Evolutionary conservation across 345 rosid species (phyloP).

Genomic region (Erysimum cheiranthoides): DNA sequence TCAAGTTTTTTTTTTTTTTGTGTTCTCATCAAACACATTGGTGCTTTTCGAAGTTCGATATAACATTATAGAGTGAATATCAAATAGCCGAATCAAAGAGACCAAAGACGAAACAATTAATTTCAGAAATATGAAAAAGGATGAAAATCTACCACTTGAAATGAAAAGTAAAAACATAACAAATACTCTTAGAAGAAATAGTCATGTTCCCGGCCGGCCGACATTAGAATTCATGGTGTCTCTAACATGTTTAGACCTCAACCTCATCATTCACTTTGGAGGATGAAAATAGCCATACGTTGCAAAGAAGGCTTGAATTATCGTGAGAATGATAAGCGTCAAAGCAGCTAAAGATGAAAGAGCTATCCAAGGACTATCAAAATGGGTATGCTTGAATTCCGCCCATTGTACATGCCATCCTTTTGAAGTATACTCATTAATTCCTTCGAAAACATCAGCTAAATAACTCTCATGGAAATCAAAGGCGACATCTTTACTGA

Average conservation of each 20-base stretch:
- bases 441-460: conserved; percentile 48
- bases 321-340: neutral
- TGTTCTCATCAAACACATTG: no score
- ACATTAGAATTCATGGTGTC: no score
- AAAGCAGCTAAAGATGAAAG: conserved; percentile 22
- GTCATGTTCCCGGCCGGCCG: no score
- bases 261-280: conserved; percentile 7
- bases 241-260: neutral
- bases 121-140: neutral
- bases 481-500: conserved; percentile 52
- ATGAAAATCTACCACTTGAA: neutral
- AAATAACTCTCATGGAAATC: conserved; percentile 50
- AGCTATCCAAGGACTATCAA: conserved; percentile 20
- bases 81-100: no score
- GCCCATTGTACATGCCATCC: conserved; percentile 15
- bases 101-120: neutral
- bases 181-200: neutral
- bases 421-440: conserved; percentile 54
- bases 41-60: no score
- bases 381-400: conserved; percentile 9
- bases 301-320: conserved; percentile 23
- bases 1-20: no score
- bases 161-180: no score
- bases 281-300: conserved; percentile 22
- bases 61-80: neutral